Conservation (phyloP, 108 stramenopile species). For the Nannochloropsis gaditana region DNA sequence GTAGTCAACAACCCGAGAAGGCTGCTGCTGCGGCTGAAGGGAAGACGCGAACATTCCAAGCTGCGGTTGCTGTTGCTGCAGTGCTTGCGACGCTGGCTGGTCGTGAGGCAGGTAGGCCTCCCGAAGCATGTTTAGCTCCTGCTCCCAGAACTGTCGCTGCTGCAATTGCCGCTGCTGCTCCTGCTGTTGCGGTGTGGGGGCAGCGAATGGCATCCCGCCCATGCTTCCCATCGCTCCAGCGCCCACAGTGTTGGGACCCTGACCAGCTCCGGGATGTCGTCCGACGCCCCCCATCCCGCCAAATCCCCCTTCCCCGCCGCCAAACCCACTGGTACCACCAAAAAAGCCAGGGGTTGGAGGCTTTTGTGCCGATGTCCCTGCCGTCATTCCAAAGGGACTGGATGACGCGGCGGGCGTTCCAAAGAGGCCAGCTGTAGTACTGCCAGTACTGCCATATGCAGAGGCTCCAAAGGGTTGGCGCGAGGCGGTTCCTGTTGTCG, state of each 20-base stretch:
- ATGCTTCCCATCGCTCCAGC: neutral
- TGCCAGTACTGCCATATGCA: neutral
- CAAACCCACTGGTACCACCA: neutral
- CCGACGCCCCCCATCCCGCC: neutral
- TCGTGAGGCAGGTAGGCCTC: neutral
- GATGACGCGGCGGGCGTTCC: neutral
- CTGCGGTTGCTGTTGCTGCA: neutral
- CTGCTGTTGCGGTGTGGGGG: neutral
- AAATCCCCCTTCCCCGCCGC: neutral
- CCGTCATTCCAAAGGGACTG: neutral
- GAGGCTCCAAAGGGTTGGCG: neutral
- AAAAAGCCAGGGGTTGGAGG: neutral
- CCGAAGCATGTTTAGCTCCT: conserved; percentile 14
- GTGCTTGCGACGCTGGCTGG: neutral
- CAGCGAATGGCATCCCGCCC: neutral
- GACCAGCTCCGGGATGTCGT: neutral
- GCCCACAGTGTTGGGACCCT: neutral
- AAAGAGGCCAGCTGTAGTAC: neutral
- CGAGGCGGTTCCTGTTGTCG: neutral
- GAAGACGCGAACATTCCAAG: neutral
- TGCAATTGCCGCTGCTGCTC: neutral
- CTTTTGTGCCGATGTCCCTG: neutral
- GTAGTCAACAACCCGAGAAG: neutral
- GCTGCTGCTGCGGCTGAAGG: neutral
- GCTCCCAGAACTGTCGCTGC: conserved; percentile 19